Evolutionary conservation across 352 stramenopile species (phyloP).

Genomic region (Peronospora farinosa): DNA sequence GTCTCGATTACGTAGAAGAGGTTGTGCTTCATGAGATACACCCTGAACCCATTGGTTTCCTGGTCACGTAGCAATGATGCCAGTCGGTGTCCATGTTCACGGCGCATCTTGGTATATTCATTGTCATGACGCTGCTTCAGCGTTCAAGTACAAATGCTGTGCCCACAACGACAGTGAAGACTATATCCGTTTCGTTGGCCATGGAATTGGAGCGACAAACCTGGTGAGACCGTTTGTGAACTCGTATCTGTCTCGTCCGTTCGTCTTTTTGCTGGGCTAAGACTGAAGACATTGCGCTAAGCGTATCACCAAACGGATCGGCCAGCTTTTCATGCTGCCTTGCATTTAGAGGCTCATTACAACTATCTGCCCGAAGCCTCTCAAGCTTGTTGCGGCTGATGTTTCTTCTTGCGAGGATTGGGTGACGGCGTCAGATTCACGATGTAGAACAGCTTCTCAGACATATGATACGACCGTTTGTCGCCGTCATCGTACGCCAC

Average conservation of each 20-base stretch:
- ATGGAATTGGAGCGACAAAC: constrained; percentile 15
- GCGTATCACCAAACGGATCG: not conserved
- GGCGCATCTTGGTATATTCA: constrained; percentile 75
- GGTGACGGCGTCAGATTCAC: constrained; percentile 36
- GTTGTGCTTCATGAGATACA: constrained; percentile 86
- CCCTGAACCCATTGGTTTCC: constrained; percentile 75
- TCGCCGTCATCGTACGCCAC: constrained; percentile 85
- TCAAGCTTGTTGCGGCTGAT: constrained; percentile 19
- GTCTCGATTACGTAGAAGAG: constrained; percentile 75
- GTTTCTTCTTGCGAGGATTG: constrained; percentile 28
- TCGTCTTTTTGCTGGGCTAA: not conserved
- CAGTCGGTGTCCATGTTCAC: constrained; percentile 81
- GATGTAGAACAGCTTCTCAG: constrained; percentile 84
- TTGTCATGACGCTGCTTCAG: constrained; percentile 36
- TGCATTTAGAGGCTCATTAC: constrained; percentile 21
- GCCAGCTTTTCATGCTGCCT: constrained; percentile 18
- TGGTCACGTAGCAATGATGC: constrained; percentile 70
- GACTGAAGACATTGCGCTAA: not conserved
- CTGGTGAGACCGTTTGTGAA: not conserved
- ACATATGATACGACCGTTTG: constrained; percentile 84
- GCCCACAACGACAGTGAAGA: not conserved
- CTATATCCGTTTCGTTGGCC: constrained; percentile 13
- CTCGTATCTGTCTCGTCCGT: not conserved
- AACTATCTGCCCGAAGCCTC: constrained; percentile 8
- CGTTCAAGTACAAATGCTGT: constrained; percentile 4